These are phyloP conservation scores for Metschnikowia borealis DNA, from an alignment of 805 yeast genomes.

Conservation along the genomic window DNA sequence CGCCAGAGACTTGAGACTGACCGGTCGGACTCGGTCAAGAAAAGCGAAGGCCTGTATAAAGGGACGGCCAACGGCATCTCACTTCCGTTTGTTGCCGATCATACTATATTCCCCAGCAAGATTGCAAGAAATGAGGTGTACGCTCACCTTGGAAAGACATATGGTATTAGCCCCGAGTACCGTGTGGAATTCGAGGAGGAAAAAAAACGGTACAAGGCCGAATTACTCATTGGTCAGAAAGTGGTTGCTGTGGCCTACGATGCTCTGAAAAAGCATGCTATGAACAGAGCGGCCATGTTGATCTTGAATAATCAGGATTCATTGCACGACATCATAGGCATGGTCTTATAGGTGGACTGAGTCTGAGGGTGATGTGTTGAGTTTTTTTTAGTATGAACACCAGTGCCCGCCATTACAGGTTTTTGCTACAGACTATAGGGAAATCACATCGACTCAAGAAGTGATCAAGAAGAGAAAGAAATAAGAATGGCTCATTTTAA, in stretches of 20 bases:
- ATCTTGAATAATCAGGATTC: constrained; percentile 25
- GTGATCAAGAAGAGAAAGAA: too few species aligned
- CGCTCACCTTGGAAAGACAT: constrained; percentile 33
- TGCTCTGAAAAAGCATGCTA: constrained; percentile 36
- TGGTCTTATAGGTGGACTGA: constrained; percentile 2
- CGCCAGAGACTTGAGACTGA: constrained; percentile 41
- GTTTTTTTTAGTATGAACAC: not conserved
- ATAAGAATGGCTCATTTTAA: too few species aligned
- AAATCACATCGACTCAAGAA: too few species aligned
- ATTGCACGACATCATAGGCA: constrained; percentile 14
- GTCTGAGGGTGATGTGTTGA: not conserved
- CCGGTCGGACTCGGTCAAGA: constrained; percentile 13
- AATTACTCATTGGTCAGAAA: constrained; percentile 27
- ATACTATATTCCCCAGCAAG: constrained; percentile 26
- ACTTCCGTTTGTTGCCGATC: constrained; percentile 29
- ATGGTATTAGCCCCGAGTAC: constrained; percentile 36
- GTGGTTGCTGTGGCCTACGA: constrained; percentile 32
- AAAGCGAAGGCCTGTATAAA: not conserved
- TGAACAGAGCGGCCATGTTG: constrained; percentile 39
- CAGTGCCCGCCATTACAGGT: not conserved
- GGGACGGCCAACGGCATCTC: not conserved
- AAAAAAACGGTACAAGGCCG: constrained; percentile 22
- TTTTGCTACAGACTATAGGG: too few species aligned
- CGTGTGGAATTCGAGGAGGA: constrained; percentile 21
- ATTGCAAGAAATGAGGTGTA: constrained; percentile 38